Percentiles rank a stretch among this genome's conserved stretches.
Conservation (phyloP, 75 land plant genomes). For the Picea glauca region DNA sequence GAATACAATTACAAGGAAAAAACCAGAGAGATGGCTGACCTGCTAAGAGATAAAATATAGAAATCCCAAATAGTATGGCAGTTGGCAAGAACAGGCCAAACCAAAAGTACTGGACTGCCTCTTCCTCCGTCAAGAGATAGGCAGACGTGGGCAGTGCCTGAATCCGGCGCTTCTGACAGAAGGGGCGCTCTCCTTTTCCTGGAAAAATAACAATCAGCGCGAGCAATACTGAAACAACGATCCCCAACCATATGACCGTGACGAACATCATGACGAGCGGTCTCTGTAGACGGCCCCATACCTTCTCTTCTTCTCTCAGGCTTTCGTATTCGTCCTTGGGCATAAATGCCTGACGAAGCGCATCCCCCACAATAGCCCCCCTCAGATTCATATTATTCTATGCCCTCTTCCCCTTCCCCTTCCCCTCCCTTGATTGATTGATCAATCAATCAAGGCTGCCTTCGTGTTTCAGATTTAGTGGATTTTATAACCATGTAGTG, state of each 20-base stretch:
- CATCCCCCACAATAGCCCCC: conserved; percentile 48
- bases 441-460: too few species aligned
- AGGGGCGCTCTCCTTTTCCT: conserved; percentile 32
- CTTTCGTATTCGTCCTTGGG: conserved; percentile 76
- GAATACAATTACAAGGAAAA: not conserved
- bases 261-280: conserved; percentile 33
- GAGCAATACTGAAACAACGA: conserved; percentile 36
- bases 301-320: conserved; percentile 77
- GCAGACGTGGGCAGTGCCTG: conserved; percentile 17
- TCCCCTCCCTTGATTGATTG: too few species aligned
- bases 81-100: conserved; percentile 77
- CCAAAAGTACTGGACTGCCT: conserved; percentile 80
- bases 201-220: conserved; percentile 68
- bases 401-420: too few species aligned
- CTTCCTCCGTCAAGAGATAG: conserved; percentile 58
- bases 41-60: conserved; percentile 67
- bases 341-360: conserved; percentile 96
- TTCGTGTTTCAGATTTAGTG: too few species aligned
- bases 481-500: too few species aligned
- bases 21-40: conserved; percentile 39
- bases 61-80: conserved; percentile 39
- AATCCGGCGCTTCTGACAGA: conserved; percentile 50
- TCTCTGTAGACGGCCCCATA: conserved; percentile 51
- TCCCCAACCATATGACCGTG: conserved; percentile 22
- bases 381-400: not conserved